Conservation (phyloP, 306 rosid species). For the Senna tora region DNA sequence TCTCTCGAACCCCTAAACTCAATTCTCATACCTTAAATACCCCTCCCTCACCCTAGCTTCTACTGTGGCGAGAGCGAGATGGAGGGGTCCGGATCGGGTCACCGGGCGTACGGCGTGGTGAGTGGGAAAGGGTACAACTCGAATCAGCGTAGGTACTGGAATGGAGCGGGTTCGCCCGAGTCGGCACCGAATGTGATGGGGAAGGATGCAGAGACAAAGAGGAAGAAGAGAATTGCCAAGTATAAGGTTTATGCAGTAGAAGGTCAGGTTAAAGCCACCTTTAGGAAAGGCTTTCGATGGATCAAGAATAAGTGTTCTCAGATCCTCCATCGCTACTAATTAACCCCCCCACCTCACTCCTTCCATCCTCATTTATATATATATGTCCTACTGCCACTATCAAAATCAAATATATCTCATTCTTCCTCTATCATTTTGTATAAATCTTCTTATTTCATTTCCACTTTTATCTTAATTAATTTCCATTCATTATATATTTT, state of each 20-base stretch:
- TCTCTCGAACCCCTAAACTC: slow-evolving; percentile 38
- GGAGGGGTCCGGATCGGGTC: slow-evolving; percentile 56
- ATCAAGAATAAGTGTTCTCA: slow-evolving; percentile 73
- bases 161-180: slow-evolving; percentile 30
- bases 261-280: slow-evolving; percentile 65
- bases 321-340: slow-evolving; percentile 62
- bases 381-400: no score
- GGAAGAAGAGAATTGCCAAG: slow-evolving; percentile 71
- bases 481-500: no score
- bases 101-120: slow-evolving; percentile 46
- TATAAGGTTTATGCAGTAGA: slow-evolving; percentile 73
- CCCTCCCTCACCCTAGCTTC: no score
- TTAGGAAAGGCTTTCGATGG: slow-evolving; percentile 72
- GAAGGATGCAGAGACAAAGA: slow-evolving; percentile 56
- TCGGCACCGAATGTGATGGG: slow-evolving; percentile 11
- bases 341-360: background rate
- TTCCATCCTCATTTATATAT: background rate
- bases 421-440: no score
- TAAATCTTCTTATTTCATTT: background rate
- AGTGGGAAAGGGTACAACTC: slow-evolving; percentile 66
- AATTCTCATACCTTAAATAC: background rate
- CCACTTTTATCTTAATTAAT: no score
- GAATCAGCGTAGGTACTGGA: slow-evolving; percentile 11
- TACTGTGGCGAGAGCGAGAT: no score
- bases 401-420: no score